Evolutionary conservation across 208 protist species (phyloP).

Genomic region (Kentomonas sorsogonicus): DNA sequence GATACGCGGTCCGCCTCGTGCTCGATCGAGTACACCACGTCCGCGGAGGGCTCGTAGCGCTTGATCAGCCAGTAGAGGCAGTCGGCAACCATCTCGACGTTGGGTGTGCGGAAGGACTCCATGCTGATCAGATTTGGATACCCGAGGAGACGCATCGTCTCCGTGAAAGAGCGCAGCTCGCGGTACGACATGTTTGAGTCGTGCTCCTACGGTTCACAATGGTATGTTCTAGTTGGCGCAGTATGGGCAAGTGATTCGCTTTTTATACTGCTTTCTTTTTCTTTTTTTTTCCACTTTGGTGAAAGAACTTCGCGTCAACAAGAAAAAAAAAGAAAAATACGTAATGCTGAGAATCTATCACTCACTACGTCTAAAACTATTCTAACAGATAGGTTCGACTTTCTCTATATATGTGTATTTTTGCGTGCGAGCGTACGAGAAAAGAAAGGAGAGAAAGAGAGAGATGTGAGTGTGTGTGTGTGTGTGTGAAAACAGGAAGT

Average conservation of each 20-base stretch:
- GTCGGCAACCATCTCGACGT: constrained; percentile 94
- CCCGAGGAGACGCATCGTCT: constrained; percentile 94
- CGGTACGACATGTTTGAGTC: constrained; percentile 84
- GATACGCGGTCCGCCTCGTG: constrained; percentile 86
- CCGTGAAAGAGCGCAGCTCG: constrained; percentile 91
- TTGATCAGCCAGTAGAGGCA: constrained; percentile 91
- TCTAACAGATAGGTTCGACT: not conserved
- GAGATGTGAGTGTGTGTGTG: too few species aligned
- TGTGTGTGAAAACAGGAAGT: not conserved
- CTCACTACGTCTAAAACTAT: not conserved
- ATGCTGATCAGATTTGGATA: constrained; percentile 94
- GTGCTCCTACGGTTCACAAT: not conserved
- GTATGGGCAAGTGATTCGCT: not conserved
- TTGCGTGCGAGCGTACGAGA: not conserved
- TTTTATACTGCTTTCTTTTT: constrained; percentile 6
- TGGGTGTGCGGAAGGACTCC: constrained; percentile 95
- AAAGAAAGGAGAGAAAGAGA: not conserved
- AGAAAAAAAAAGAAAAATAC: constrained; percentile 22
- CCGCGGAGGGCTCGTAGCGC: constrained; percentile 88
- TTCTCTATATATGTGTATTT: not conserved
- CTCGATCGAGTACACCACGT: constrained; percentile 88
- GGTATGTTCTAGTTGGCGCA: not conserved
- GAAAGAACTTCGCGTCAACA: not conserved
- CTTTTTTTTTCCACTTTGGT: not conserved
- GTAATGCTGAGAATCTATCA: not conserved